Base-by-base conservation (phyloP, 73 alveolate genomes). In the Stentor coeruleus region DNA sequence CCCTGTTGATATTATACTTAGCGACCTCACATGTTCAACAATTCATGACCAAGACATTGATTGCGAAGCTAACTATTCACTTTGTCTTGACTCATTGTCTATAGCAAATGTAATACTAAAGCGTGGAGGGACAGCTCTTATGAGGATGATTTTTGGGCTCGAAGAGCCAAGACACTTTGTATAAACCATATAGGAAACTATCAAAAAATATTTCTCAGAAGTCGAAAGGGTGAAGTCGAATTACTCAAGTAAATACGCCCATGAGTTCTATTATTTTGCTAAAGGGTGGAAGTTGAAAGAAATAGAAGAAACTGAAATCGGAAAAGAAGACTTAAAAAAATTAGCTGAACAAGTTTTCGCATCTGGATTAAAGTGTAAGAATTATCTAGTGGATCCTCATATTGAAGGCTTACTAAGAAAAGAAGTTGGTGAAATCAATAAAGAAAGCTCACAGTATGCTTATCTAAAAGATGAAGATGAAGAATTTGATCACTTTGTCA, bases 1-100 rank as follows among this genome's bases (percentile, higher is more conserved):
- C 42, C 89, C 83, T 74, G 92, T 83, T 35, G 97, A 90, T 77
- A 60, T 88, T 35, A 85, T 94, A 3, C 39, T 85, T 15, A 92
- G 96, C 15, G 98, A 94, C 87, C 92, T 92, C 83, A 93, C 93
- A n/a, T 95, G 94, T 30, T 91, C 86, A 26, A 87, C 90, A 40
- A 84, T 91, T 36, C 96, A 97, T 30, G 91, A 94, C 58, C 79
- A 85, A 40, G 96, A 81, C 77, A 76, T 73, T 6, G 98, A 94
- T 85, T 95, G 94, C 41, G 80, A 81, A 58, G 75, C 39, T 20
- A 76, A 93, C 11, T 38, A 72, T 20, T 76, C 85, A 33, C 91
- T 92, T 38, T 89, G 92, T 72, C 58, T 89, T n/a, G 74, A 59
- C 30, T 88, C 91, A 4, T 40, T 94, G 41, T 59, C 74, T 35